phyloP scores from a whole-genome alignment of 805 yeast genomes.

The Candida jianshihensis region DNA sequence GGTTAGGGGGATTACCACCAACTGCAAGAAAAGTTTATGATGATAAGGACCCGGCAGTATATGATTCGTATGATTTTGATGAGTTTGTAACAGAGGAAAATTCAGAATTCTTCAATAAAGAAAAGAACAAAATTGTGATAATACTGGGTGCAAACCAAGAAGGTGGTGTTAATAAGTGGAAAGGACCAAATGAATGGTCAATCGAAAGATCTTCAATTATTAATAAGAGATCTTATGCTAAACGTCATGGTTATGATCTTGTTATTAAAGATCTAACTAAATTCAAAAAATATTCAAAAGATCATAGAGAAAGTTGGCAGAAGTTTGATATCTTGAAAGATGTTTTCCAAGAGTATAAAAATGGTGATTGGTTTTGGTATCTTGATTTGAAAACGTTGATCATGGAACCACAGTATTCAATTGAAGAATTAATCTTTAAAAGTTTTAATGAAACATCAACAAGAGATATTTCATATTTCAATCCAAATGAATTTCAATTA shows the following conservation, averaged over 20 bases:
- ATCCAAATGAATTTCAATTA: conserved; percentile 27
- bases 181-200: conserved; percentile 35
- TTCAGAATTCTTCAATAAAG: conserved; percentile 5
- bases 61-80: conserved; percentile 11
- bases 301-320: conserved; percentile 41
- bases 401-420: conserved; percentile 31
- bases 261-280: conserved; percentile 39
- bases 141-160: conserved; percentile 34
- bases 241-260: conserved; percentile 40
- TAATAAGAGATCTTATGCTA: conserved; percentile 42
- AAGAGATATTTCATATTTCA: conserved; percentile 29
- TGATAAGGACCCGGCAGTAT: conserved; percentile 8
- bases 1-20: conserved; percentile 22
- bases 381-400: conserved; percentile 32
- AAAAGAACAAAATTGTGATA: conserved; percentile 27
- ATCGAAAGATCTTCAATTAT: conserved; percentile 41
- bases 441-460: conserved; percentile 23
- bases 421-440: conserved; percentile 30
- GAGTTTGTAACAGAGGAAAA: conserved; percentile 1
- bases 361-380: conserved; percentile 36
- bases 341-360: conserved; percentile 26
- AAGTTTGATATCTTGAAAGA: conserved; percentile 31
- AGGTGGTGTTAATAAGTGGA: conserved; percentile 34
- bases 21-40: conserved; percentile 9
- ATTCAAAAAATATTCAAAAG: conserved; percentile 42